Evolutionary conservation across 2,329 filamentous ascomycete species (phyloP).

Genomic region (Pseudocercospora cruenta): DNA sequence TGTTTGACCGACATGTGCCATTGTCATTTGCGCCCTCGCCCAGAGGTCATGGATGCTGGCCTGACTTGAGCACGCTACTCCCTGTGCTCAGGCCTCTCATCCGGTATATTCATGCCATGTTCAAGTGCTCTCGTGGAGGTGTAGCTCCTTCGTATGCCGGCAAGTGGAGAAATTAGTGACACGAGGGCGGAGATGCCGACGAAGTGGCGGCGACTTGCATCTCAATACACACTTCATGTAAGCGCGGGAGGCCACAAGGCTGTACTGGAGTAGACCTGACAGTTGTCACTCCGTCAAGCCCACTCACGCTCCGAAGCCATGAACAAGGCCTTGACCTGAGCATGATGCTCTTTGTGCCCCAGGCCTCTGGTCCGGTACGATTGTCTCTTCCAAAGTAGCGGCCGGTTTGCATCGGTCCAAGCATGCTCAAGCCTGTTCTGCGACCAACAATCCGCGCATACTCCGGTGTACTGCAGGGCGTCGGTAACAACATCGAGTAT

Average conservation of each 20-base stretch:
- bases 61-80: background rate
- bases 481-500: slow-evolving; percentile 66
- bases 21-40: background rate
- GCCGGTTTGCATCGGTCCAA: slow-evolving; percentile 51
- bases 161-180: background rate
- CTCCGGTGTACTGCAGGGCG: slow-evolving; percentile 46
- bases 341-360: slow-evolving; percentile 34
- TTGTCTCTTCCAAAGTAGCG: slow-evolving; percentile 46
- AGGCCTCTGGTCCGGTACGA: slow-evolving; percentile 27
- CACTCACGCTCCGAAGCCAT: slow-evolving; percentile 39
- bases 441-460: slow-evolving; percentile 52
- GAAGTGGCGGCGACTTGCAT: background rate
- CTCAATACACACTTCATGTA: background rate
- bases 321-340: slow-evolving; percentile 36
- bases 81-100: background rate
- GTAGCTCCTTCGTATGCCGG: background rate
- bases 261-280: background rate
- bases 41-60: background rate
- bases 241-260: background rate
- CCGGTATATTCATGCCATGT: background rate
- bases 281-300: slow-evolving; percentile 7
- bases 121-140: background rate
- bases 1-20: background rate
- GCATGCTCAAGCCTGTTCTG: slow-evolving; percentile 44
- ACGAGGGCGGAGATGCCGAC: background rate